Conservation (phyloP, 345 rosid species). For the Mallotus nudiflorus region DNA sequence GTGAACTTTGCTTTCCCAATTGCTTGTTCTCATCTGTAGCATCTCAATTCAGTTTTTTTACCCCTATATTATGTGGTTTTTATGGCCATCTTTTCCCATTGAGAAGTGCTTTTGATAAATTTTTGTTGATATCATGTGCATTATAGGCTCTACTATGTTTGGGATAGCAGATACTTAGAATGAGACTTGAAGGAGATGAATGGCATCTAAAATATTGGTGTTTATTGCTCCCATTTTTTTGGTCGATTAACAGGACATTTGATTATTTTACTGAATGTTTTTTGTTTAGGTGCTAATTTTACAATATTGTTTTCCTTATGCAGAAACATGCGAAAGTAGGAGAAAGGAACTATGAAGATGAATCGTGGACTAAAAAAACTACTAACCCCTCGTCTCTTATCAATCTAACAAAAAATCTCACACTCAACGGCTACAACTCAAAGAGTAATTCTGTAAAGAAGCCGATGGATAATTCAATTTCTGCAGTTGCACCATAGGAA, state of each 20-base stretch:
- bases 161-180: no score
- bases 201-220: no score
- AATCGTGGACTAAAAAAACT: slow-evolving; percentile 26
- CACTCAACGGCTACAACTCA: slow-evolving; percentile 36
- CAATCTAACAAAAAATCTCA: slow-evolving; percentile 56
- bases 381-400: slow-evolving; percentile 39
- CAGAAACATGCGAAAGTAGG: slow-evolving; percentile 38
- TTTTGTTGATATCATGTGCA: not conserved
- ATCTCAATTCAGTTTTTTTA: no score
- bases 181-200: no score
- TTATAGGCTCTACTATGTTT: no score
- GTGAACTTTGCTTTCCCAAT: not conserved
- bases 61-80: not conserved
- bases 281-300: not conserved
- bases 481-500: slow-evolving; percentile 27
- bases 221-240: no score
- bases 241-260: no score
- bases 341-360: slow-evolving; percentile 31
- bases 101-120: not conserved
- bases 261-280: no score
- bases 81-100: not conserved
- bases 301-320: not conserved
- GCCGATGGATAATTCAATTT: slow-evolving; percentile 11
- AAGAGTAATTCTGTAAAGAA: slow-evolving; percentile 33
- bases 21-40: not conserved